Evolutionary conservation across 2,329 filamentous ascomycete genomes (phyloP).

Genomic region (Trichoderma citrinoviride): DNA sequence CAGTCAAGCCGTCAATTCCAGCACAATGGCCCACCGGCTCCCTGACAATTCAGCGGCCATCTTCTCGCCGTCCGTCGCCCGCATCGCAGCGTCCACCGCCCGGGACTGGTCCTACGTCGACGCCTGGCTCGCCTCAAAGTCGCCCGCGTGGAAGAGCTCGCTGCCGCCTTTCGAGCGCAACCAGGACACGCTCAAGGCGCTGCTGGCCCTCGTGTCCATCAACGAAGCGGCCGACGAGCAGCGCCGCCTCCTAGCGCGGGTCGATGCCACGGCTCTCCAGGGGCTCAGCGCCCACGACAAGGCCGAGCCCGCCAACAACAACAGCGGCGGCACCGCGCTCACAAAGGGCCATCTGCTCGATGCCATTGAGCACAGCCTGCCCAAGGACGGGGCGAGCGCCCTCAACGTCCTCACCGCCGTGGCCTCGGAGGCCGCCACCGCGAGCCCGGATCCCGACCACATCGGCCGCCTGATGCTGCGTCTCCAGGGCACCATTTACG

Average conservation of each 20-base stretch:
- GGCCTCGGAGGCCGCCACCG: constrained; percentile 49
- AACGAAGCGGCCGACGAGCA: constrained; percentile 80
- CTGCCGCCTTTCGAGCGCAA: constrained; percentile 82
- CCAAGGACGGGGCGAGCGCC: constrained; percentile 51
- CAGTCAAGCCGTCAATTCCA: background rate
- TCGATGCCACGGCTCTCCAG: constrained; percentile 59
- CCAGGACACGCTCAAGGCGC: constrained; percentile 71
- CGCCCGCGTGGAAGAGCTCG: constrained; percentile 51
- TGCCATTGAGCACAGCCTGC: constrained; percentile 54
- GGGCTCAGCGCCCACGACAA: constrained; percentile 40
- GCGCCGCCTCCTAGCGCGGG: constrained; percentile 52
- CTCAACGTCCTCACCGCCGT: constrained; percentile 58
- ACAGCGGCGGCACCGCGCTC: background rate
- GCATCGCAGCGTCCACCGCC: constrained; percentile 74
- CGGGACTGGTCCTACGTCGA: constrained; percentile 92
- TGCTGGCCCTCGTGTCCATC: constrained; percentile 69
- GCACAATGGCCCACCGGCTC: constrained; percentile 23
- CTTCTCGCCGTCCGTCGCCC: constrained; percentile 66
- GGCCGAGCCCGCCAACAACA: background rate
- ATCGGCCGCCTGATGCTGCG: constrained; percentile 54
- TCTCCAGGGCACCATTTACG: constrained; percentile 53
- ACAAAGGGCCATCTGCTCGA: constrained; percentile 46
- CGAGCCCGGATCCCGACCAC: constrained; percentile 46
- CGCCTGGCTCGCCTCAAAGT: constrained; percentile 73
- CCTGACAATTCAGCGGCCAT: constrained; percentile 46